These are phyloP conservation scores for Salisapilia sapeloensis DNA, from an alignment of 352 stramenopile species.

Conservation along the genomic window DNA sequence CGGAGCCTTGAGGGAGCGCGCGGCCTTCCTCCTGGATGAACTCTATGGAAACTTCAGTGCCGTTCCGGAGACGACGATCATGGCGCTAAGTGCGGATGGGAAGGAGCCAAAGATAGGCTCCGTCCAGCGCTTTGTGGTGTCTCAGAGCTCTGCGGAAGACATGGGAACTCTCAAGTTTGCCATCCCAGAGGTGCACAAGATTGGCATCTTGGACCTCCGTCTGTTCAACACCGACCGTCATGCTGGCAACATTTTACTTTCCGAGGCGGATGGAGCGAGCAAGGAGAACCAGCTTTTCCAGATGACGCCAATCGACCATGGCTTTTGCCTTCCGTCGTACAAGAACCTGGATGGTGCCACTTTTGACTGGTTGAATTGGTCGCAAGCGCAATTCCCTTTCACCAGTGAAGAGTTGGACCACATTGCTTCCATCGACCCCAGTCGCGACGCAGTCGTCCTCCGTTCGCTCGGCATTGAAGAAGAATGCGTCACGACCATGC, in stretches of 20 bases:
- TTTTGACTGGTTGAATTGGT: constrained; percentile 73
- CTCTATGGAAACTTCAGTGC: constrained; percentile 67
- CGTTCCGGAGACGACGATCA: constrained; percentile 67
- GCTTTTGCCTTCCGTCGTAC: constrained; percentile 63
- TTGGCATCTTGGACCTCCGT: constrained; percentile 63
- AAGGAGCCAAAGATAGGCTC: constrained; percentile 52
- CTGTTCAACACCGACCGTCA: constrained; percentile 81
- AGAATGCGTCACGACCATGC: constrained; percentile 51
- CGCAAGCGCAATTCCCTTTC: constrained; percentile 42
- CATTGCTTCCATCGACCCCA: constrained; percentile 28
- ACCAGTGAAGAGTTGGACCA: constrained; percentile 22
- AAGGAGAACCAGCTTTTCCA: too few species aligned
- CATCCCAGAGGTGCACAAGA: constrained; percentile 67
- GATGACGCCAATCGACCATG: constrained; percentile 64
- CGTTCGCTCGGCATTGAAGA: constrained; percentile 43
- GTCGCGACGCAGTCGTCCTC: constrained; percentile 25
- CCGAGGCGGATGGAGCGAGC: constrained; percentile 55
- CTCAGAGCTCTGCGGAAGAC: constrained; percentile 74
- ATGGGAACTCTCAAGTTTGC: constrained; percentile 77
- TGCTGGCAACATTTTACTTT: constrained; percentile 58
- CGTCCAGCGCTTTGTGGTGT: constrained; percentile 71
- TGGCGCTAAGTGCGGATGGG: constrained; percentile 36
- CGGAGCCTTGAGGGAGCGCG: constrained; percentile 64
- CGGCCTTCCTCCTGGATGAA: constrained; percentile 67
- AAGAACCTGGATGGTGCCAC: constrained; percentile 60